phyloP scores from a whole-genome alignment of 495 filamentous ascomycete genomes.

The Lepraria neglecta region DNA sequence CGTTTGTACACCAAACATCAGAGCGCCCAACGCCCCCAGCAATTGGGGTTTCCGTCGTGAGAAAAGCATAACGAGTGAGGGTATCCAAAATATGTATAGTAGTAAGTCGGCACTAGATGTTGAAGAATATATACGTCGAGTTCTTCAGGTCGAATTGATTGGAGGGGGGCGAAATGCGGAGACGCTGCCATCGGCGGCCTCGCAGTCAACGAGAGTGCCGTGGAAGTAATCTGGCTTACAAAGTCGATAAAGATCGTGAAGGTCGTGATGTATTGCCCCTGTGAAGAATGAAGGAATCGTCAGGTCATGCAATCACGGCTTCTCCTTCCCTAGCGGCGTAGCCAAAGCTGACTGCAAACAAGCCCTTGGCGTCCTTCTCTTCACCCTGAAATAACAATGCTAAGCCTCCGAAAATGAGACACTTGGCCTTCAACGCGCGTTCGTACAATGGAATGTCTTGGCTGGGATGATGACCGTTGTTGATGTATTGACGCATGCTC shows the following conservation, averaged over 20 bases:
- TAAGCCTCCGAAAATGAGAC: no score
- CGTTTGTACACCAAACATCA: slow-evolving; percentile 16
- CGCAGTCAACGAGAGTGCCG: not conserved
- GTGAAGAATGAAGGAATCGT: not conserved
- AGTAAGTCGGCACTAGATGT: not conserved
- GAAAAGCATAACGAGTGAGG: slow-evolving; percentile 16
- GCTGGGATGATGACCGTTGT: no score
- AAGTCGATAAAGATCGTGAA: not conserved
- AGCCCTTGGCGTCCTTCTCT: not conserved
- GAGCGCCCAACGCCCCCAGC: slow-evolving; percentile 17
- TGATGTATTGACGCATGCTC: no score
- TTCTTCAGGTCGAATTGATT: slow-evolving; percentile 1
- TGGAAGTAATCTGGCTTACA: not conserved
- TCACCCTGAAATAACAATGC: not conserved
- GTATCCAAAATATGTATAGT: slow-evolving; percentile 8
- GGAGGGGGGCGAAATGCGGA: slow-evolving; percentile 5
- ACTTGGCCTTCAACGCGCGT: no score
- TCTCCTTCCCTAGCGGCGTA: slow-evolving; percentile 10
- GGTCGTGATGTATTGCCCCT: not conserved
- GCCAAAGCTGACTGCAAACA: slow-evolving; percentile 4
- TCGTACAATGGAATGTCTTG: no score
- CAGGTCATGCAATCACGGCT: slow-evolving; percentile 1
- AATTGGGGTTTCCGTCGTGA: slow-evolving; percentile 7
- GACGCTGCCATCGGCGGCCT: slow-evolving; percentile 25
- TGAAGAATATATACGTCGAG: slow-evolving; percentile 10